Percentiles rank a stretch among this genome's conserved stretches.
Evolutionary conservation across 2,329 filamentous ascomycete genomes (phyloP).

Genomic region (Aureobasidium musti): DNA sequence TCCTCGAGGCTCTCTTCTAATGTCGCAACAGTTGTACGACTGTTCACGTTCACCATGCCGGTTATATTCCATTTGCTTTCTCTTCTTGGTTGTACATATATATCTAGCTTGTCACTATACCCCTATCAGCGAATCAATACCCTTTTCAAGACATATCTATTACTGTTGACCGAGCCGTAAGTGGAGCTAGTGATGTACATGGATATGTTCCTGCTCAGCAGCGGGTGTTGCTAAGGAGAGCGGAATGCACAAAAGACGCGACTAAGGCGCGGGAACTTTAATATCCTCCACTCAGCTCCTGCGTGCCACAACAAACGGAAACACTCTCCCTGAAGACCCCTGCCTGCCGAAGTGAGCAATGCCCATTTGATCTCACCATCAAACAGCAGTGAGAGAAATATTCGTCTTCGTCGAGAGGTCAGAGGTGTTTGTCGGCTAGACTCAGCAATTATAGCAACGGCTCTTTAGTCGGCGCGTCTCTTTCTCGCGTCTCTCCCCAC

Average conservation of each 20-base stretch:
- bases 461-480: constrained; percentile 24
- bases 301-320: constrained; percentile 21
- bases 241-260: constrained; percentile 26
- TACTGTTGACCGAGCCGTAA: background rate
- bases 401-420: background rate
- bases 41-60: constrained; percentile 12
- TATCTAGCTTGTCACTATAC: constrained; percentile 22
- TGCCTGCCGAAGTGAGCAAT: background rate
- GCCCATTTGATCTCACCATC: constrained; percentile 2
- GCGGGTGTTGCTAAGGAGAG: constrained; percentile 26
- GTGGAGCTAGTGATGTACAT: background rate
- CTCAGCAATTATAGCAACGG: constrained; percentile 10
- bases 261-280: constrained; percentile 17
- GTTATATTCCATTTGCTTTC: background rate
- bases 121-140: constrained; percentile 18
- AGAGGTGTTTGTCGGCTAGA: background rate
- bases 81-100: constrained; percentile 22
- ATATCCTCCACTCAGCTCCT: constrained; percentile 20
- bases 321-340: constrained; percentile 15
- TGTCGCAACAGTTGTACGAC: constrained; percentile 6
- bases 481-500: constrained; percentile 26
- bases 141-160: background rate
- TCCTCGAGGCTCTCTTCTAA: background rate
- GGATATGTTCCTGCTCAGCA: background rate
- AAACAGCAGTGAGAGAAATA: background rate